phyloP scores from a whole-genome alignment of 805 yeast genomes.

The Cyberlindnera maclurae region DNA sequence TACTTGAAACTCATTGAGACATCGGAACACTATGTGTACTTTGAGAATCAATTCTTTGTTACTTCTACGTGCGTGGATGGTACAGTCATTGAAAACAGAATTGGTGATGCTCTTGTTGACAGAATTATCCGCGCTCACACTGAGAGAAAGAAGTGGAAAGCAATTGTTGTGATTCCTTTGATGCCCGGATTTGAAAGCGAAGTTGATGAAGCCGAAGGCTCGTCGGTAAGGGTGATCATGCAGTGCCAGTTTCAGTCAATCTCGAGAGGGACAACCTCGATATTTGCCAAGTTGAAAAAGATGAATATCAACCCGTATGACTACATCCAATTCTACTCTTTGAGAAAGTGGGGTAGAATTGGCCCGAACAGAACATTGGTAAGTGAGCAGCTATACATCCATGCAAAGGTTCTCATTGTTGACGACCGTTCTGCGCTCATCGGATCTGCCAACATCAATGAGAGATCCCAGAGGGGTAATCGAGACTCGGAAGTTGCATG shows the following conservation, averaged over 20 bases:
- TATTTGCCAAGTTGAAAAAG: conserved; percentile 72
- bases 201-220: conserved; percentile 89
- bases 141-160: conserved; percentile 77
- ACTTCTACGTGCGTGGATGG: conserved; percentile 87
- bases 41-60: conserved; percentile 92
- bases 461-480: conserved; percentile 89
- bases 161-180: conserved; percentile 83
- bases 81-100: conserved; percentile 73
- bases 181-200: conserved; percentile 97
- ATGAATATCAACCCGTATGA: conserved; percentile 85
- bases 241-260: conserved; percentile 93
- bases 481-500: conserved; percentile 95
- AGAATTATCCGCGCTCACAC: conserved; percentile 84
- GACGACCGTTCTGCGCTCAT: conserved; percentile 92
- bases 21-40: conserved; percentile 86
- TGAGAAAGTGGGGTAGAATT: conserved; percentile 92
- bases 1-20: conserved; percentile 85
- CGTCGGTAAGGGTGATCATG: conserved; percentile 93
- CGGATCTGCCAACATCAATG: conserved; percentile 96
- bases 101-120: conserved; percentile 97
- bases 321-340: conserved; percentile 83
- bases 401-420: conserved; percentile 84
- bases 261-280: conserved; percentile 81
- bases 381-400: conserved; percentile 90
- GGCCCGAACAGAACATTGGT: conserved; percentile 68